These are phyloP conservation scores for Chaetomium tenue DNA, from an alignment of 495 filamentous ascomycete species.

Conservation along the genomic window DNA sequence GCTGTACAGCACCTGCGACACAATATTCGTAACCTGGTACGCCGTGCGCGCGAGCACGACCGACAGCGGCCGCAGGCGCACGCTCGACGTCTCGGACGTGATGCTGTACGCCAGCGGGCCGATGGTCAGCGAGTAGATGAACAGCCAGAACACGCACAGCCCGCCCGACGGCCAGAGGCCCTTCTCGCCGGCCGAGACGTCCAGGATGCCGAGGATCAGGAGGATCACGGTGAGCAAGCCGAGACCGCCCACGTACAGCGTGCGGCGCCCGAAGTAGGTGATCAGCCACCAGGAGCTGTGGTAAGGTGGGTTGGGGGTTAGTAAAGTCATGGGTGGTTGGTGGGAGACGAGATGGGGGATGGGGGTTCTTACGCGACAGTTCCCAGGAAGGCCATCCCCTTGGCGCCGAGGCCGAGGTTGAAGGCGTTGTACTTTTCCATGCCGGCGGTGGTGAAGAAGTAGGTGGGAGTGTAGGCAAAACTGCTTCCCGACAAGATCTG, in stretches of 20 bases:
- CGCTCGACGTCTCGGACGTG: conserved; percentile 58
- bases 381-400: conserved; percentile 45
- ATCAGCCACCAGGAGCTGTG: conserved; percentile 52
- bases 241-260: conserved; percentile 54
- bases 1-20: conserved; percentile 59
- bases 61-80: conserved; percentile 59
- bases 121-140: conserved; percentile 56
- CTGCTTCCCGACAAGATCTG: conserved; percentile 54
- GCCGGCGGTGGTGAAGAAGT: conserved; percentile 64
- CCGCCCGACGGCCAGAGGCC: conserved; percentile 54
- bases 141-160: conserved; percentile 57
- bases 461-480: conserved; percentile 59
- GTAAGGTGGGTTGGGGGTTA: neutral
- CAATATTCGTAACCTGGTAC: conserved; percentile 58
- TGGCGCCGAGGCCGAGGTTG: conserved; percentile 15
- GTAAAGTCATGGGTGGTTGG: neutral
- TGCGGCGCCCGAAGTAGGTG: conserved; percentile 53
- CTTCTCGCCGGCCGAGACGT: conserved; percentile 44
- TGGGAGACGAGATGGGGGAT: neutral
- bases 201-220: conserved; percentile 60
- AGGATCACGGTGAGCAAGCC: conserved; percentile 47
- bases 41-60: conserved; percentile 60
- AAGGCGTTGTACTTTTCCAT: conserved; percentile 37
- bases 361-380: conserved; percentile 37
- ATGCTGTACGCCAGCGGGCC: conserved; percentile 64